Evolutionary conservation across 495 filamentous ascomycete species (phyloP).

Genomic region (Penicillium pulvis): DNA sequence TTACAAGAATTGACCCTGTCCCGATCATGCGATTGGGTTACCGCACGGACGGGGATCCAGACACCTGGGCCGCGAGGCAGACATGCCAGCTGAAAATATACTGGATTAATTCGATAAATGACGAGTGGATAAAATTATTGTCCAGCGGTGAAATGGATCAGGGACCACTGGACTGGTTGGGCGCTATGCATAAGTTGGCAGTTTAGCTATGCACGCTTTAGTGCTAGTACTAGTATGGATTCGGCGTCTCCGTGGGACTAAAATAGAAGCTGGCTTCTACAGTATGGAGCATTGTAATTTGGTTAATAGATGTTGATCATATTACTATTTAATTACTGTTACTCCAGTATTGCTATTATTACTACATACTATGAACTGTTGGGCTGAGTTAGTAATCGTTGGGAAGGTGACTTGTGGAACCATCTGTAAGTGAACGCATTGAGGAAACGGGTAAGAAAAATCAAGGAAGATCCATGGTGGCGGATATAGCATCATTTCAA

Average conservation of each 20-base stretch:
- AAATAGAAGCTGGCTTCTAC: neutral
- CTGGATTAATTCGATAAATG: neutral
- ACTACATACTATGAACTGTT: no score
- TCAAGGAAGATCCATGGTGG: slow-evolving; percentile 1
- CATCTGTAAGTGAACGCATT: neutral
- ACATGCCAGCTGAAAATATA: slow-evolving; percentile 27
- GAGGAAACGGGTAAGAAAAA: neutral
- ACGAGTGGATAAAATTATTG: neutral
- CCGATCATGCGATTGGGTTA: slow-evolving; percentile 11
- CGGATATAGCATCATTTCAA: slow-evolving; percentile 9
- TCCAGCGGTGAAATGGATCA: neutral
- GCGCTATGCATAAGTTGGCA: no score
- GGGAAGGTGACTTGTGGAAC: neutral
- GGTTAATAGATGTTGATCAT: no score
- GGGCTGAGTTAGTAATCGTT: neutral
- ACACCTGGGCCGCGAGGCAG: slow-evolving; percentile 31
- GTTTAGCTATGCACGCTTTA: neutral
- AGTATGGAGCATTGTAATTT: neutral
- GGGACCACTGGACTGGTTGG: neutral
- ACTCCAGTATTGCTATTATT: no score
- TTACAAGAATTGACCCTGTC: neutral
- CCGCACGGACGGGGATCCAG: slow-evolving; percentile 14
- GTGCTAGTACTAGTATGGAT: neutral
- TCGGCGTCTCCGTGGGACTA: neutral
- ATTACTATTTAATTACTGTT: no score